phyloP scores from a whole-genome alignment of 2,329 filamentous ascomycete genomes.

The Geosmithia morbida region DNA sequence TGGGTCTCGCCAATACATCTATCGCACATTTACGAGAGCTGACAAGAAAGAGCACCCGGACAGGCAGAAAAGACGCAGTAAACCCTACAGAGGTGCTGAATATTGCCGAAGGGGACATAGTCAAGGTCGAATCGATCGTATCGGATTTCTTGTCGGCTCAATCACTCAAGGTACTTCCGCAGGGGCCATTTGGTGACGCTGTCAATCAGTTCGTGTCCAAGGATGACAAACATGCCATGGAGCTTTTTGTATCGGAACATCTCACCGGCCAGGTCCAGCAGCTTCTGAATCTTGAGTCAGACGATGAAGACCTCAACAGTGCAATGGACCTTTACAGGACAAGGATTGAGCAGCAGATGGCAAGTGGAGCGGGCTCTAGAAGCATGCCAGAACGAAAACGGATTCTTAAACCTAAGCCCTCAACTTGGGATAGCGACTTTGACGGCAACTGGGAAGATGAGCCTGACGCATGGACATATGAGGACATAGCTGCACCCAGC shows the following conservation, averaged over 20 bases:
- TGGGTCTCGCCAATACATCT: conserved; percentile 4
- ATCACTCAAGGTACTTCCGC: conserved; percentile 81
- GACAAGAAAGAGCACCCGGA: conserved; percentile 1
- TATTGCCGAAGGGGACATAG: conserved; percentile 43
- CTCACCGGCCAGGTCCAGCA: conserved; percentile 56
- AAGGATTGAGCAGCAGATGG: conserved; percentile 57
- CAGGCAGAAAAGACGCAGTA: conserved; percentile 20
- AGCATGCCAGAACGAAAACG: conserved; percentile 19
- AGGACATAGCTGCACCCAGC: conserved; percentile 7
- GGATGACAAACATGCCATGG: conserved; percentile 86
- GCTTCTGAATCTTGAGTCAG: conserved; percentile 49
- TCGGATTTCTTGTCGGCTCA: conserved; percentile 77
- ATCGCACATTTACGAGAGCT: background rate
- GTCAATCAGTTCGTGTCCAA: conserved; percentile 90
- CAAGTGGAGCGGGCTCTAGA: conserved; percentile 40
- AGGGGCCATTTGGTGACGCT: conserved; percentile 85
- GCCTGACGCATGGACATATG: conserved; percentile 38
- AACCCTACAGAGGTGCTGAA: conserved; percentile 51
- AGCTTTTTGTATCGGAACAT: conserved; percentile 61
- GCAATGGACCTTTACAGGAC: conserved; percentile 62
- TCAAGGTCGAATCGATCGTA: conserved; percentile 83
- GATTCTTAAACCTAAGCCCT: conserved; percentile 58
- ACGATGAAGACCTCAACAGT: conserved; percentile 51
- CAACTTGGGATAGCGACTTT: conserved; percentile 77
- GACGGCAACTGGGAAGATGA: conserved; percentile 79